Evolutionary conservation across 2,329 filamentous ascomycete species (phyloP).

Genomic region (Fusarium musae): DNA sequence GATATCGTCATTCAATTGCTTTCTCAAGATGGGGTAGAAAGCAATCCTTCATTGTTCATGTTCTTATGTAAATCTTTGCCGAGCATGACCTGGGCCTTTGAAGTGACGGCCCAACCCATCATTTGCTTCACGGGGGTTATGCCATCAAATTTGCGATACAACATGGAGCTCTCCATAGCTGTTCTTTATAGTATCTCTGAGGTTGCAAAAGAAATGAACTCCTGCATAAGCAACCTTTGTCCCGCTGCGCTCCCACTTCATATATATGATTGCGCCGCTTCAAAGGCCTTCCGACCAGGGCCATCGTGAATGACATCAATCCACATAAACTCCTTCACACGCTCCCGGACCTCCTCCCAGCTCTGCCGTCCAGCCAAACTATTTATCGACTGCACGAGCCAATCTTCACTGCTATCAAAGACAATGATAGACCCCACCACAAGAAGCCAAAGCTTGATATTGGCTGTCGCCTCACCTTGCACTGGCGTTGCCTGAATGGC

Average conservation of each 20-base stretch:
- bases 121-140: neutral
- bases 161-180: neutral
- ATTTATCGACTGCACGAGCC: conserved; percentile 37
- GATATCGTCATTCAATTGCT: neutral
- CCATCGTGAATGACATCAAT: conserved; percentile 42
- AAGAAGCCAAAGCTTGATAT: conserved; percentile 45
- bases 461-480: neutral
- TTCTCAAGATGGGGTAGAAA: too few relatives aligned
- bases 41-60: rapidly evolving
- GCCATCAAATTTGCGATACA: too few relatives aligned
- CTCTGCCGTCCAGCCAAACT: conserved; percentile 16
- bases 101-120: too few relatives aligned
- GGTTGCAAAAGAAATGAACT: rapidly evolving
- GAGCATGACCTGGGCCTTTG: neutral
- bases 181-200: neutral
- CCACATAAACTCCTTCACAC: conserved; percentile 42
- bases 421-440: conserved; percentile 41
- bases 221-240: rapidly evolving
- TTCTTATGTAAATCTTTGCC: neutral
- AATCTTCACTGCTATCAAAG: conserved; percentile 33
- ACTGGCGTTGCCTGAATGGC: conserved; percentile 22
- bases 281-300: conserved; percentile 15
- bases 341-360: conserved; percentile 40
- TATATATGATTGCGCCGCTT: neutral
- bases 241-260: neutral